Conservation (phyloP, 2,329 filamentous ascomycete genomes). For the Pochonia chlamydosporia region DNA sequence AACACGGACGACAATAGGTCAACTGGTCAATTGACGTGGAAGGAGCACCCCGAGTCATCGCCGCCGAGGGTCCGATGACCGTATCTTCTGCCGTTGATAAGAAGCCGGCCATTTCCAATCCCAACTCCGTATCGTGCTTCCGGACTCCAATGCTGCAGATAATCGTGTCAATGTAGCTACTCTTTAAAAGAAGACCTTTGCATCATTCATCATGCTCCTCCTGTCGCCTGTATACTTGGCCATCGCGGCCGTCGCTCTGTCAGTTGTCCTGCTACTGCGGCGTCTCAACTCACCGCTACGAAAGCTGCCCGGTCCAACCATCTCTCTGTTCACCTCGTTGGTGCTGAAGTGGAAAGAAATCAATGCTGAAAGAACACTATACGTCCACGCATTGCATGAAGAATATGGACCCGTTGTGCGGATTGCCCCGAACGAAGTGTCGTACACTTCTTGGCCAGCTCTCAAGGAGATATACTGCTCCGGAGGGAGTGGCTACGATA, state of each 20-base stretch:
- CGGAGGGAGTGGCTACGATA: constrained; percentile 58
- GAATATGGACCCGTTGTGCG: constrained; percentile 40
- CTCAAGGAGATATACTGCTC: constrained; percentile 49
- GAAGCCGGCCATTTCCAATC: not conserved
- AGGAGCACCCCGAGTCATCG: constrained; percentile 4
- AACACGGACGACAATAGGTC: too few species aligned
- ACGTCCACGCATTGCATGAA: constrained; percentile 46
- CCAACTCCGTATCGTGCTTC: not conserved
- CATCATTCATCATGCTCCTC: constrained; percentile 15
- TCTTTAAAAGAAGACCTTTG: too few species aligned
- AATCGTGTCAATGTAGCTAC: too few species aligned
- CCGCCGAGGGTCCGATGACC: not conserved
- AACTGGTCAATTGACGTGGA: too few species aligned
- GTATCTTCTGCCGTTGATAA: constrained; percentile 1
- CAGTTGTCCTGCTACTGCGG: constrained; percentile 18
- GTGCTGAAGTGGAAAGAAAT: constrained; percentile 53
- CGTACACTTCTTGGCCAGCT: constrained; percentile 29
- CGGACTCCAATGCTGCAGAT: too few species aligned
- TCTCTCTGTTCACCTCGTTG: constrained; percentile 44
- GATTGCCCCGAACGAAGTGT: constrained; percentile 39
- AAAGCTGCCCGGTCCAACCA: constrained; percentile 41
- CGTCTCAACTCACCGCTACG: constrained; percentile 27
- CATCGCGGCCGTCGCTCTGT: constrained; percentile 17
- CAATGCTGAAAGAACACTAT: constrained; percentile 42
- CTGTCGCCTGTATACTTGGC: constrained; percentile 17